Conservation (phyloP, 2,329 filamentous ascomycete genomes). For the Fusarium sp. region DNA sequence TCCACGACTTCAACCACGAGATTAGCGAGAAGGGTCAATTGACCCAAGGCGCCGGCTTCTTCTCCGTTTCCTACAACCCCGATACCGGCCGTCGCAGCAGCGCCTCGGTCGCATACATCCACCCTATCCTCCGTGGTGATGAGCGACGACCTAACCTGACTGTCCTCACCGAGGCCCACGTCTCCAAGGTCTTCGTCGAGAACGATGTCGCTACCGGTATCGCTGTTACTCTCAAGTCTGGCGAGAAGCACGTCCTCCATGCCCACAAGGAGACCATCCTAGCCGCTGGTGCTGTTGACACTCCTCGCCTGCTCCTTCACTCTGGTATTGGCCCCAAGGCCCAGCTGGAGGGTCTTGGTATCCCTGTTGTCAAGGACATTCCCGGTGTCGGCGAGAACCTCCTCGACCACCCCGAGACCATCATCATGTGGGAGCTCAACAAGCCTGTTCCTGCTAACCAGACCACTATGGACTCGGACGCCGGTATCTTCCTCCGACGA, state of each 20-base stretch:
- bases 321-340: constrained; percentile 67
- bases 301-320: constrained; percentile 72
- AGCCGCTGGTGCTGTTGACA: constrained; percentile 83
- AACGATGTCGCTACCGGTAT: constrained; percentile 79
- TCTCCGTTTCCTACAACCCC: constrained; percentile 91
- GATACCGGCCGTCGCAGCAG: constrained; percentile 86
- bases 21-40: constrained; percentile 79
- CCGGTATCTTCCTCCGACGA: constrained; percentile 87
- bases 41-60: constrained; percentile 85
- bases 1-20: constrained; percentile 87
- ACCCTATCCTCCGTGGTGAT: constrained; percentile 86
- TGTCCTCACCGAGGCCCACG: constrained; percentile 88
- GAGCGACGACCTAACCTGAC: constrained; percentile 87
- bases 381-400: constrained; percentile 71
- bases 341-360: constrained; percentile 64
- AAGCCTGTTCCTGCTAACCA: constrained; percentile 79
- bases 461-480: constrained; percentile 92
- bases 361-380: constrained; percentile 66
- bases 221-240: constrained; percentile 69
- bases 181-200: constrained; percentile 80
- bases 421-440: constrained; percentile 81
- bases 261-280: constrained; percentile 82
- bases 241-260: constrained; percentile 64
- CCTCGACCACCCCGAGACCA: constrained; percentile 69
- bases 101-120: constrained; percentile 91